These are phyloP conservation scores for Hypoxylon sp. DNA, from an alignment of 2,329 filamentous ascomycete genomes.

Conservation along the genomic window DNA sequence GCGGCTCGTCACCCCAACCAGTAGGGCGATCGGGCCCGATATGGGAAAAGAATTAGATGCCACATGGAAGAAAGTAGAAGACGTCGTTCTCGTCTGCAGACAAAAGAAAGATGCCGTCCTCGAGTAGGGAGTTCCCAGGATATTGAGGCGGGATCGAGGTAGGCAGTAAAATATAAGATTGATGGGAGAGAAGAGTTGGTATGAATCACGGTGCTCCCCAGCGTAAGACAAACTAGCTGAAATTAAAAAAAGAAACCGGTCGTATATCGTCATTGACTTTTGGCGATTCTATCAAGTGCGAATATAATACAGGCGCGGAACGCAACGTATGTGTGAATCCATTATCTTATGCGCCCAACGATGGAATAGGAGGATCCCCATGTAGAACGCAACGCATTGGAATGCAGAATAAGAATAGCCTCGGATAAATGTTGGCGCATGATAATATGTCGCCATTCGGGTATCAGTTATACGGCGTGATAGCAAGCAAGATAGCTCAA, in stretches of 20 bases:
- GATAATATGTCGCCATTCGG: constrained; percentile 5
- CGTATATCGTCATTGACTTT: constrained; percentile 30
- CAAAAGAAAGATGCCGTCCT: constrained; percentile 10
- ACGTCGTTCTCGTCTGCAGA: constrained; percentile 9
- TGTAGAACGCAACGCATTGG: background rate
- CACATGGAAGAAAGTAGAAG: background rate
- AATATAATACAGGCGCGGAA: constrained; percentile 38
- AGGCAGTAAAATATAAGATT: background rate
- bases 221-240: background rate
- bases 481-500: constrained; percentile 10
- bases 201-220: constrained; percentile 8
- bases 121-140: background rate
- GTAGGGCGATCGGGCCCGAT: background rate
- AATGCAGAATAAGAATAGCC: constrained; percentile 3
- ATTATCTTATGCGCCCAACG: constrained; percentile 19
- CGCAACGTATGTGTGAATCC: constrained; percentile 24
- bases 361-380: constrained; percentile 12
- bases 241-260: constrained; percentile 13
- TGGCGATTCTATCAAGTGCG: constrained; percentile 34
- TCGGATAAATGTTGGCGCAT: constrained; percentile 5
- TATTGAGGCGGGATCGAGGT: constrained; percentile 1
- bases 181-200: background rate
- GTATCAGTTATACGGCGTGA: constrained; percentile 21
- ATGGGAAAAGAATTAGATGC: constrained; percentile 2
- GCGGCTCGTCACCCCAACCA: constrained; percentile 1